phyloP scores from a whole-genome alignment of 2,329 filamentous ascomycete species.

The Aureobasidium subglaciale region DNA sequence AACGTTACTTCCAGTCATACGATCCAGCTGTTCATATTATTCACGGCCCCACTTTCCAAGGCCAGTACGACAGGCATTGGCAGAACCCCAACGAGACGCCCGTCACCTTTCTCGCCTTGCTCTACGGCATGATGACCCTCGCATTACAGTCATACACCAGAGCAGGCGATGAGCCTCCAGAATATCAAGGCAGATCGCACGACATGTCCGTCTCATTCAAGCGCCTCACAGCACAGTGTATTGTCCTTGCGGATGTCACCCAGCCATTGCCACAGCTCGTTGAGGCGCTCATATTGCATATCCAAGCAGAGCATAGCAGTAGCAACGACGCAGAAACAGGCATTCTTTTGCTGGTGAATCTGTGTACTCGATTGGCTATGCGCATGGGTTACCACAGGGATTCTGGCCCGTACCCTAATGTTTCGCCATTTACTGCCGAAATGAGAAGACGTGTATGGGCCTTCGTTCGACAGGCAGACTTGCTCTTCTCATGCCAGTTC shows the following conservation, averaged over 20 bases:
- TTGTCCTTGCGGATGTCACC: constrained; percentile 70
- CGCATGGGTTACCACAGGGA: constrained; percentile 75
- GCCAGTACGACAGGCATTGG: constrained; percentile 63
- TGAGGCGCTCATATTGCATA: constrained; percentile 70
- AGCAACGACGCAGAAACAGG: constrained; percentile 67
- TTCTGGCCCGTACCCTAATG: constrained; percentile 62
- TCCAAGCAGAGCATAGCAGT: constrained; percentile 67
- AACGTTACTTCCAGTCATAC: constrained; percentile 82
- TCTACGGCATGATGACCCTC: constrained; percentile 69
- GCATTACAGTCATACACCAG: constrained; percentile 74
- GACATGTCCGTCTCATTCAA: constrained; percentile 52
- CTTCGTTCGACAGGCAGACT: constrained; percentile 64
- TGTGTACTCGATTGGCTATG: constrained; percentile 57
- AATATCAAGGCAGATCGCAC: constrained; percentile 61
- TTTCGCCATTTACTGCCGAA: constrained; percentile 70
- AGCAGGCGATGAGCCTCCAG: constrained; percentile 70
- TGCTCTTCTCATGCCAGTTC: constrained; percentile 69
- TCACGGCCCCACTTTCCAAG: constrained; percentile 71
- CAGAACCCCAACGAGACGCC: constrained; percentile 63
- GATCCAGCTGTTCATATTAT: constrained; percentile 54
- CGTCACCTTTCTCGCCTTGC: constrained; percentile 69
- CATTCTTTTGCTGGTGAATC: constrained; percentile 53
- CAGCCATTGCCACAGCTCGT: constrained; percentile 66
- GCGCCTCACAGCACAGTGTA: constrained; percentile 67
- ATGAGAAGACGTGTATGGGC: constrained; percentile 59